Percentiles rank a stretch among this genome's conserved stretches.
Conservation (phyloP, 2,329 filamentous ascomycete genomes). For the Paraphoma sp. region DNA sequence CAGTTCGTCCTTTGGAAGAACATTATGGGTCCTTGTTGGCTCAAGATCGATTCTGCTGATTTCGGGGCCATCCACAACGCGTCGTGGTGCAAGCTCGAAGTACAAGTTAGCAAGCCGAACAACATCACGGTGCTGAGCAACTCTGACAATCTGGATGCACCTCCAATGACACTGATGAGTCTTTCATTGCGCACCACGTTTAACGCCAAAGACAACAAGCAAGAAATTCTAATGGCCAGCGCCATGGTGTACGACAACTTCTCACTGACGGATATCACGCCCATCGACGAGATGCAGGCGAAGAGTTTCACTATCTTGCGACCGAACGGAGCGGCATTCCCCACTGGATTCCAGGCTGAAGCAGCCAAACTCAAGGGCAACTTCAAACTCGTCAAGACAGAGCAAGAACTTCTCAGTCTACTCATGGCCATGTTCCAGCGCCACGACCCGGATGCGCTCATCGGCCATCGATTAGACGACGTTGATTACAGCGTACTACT, state of each 20-base stretch:
- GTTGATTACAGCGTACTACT: slow-evolving; percentile 93
- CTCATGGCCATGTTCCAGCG: slow-evolving; percentile 88
- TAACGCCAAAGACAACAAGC: slow-evolving; percentile 92
- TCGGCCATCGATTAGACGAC: slow-evolving; percentile 96
- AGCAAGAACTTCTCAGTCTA: slow-evolving; percentile 83
- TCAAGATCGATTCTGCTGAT: slow-evolving; percentile 85
- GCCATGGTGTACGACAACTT: slow-evolving; percentile 93
- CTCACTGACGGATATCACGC: slow-evolving; percentile 83
- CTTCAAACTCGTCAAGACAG: slow-evolving; percentile 81
- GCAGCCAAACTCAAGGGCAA: slow-evolving; percentile 76
- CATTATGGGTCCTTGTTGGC: slow-evolving; percentile 98
- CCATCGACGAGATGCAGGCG: slow-evolving; percentile 86
- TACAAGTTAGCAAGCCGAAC: slow-evolving; percentile 79
- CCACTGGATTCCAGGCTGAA: slow-evolving; percentile 83
- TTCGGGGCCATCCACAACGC: slow-evolving; percentile 87
- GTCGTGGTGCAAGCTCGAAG: slow-evolving; percentile 96
- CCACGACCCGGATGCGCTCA: slow-evolving; percentile 89
- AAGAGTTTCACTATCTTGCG: slow-evolving; percentile 92
- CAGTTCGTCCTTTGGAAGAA: slow-evolving; percentile 99
- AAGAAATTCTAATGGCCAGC: slow-evolving; percentile 91
- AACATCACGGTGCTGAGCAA: slow-evolving; percentile 76
- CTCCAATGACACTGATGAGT: slow-evolving; percentile 95
- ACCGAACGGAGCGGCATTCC: slow-evolving; percentile 77
- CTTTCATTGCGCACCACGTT: slow-evolving; percentile 85
- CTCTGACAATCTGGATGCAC: slow-evolving; percentile 79